These are phyloP conservation scores for Fusarium oligoseptatum DNA, from an alignment of 2,329 filamentous ascomycete genomes.

Conservation along the genomic window DNA sequence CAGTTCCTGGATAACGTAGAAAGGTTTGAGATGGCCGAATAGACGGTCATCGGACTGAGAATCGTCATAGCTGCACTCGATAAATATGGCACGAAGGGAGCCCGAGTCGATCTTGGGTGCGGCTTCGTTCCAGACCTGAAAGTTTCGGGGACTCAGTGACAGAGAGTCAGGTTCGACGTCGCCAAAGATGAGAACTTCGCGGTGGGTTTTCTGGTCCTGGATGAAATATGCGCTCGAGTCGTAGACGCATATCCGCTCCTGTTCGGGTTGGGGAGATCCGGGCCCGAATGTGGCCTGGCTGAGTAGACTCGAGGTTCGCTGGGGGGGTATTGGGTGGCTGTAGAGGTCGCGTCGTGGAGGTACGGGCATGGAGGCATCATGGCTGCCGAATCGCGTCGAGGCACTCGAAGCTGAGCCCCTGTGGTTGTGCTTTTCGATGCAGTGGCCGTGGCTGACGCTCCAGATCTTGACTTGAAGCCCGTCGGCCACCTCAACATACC, in stretches of 20 bases:
- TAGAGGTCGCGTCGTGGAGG: constrained; percentile 45
- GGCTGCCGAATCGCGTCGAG: constrained; percentile 64
- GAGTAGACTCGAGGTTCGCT: constrained; percentile 48
- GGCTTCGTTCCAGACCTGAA: constrained; percentile 87
- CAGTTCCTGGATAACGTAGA: constrained; percentile 85
- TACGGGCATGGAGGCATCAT: constrained; percentile 57
- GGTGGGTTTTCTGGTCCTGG: constrained; percentile 75
- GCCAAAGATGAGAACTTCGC: constrained; percentile 92
- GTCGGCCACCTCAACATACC: constrained; percentile 90
- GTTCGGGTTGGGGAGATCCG: constrained; percentile 46
- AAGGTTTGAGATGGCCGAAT: constrained; percentile 90
- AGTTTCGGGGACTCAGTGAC: constrained; percentile 84
- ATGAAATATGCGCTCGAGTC: constrained; percentile 97
- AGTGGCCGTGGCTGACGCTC: constrained; percentile 90
- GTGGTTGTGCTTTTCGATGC: constrained; percentile 80
- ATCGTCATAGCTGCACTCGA: constrained; percentile 95
- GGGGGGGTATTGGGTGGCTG: constrained; percentile 38
- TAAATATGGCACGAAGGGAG: constrained; percentile 84
- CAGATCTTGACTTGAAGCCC: constrained; percentile 90
- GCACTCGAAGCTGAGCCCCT: constrained; percentile 68
- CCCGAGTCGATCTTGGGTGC: constrained; percentile 85
- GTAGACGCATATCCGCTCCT: constrained; percentile 74
- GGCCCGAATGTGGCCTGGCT: constrained; percentile 48
- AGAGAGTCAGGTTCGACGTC: constrained; percentile 94
- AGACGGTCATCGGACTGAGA: constrained; percentile 80